Conservation (phyloP, 306 rosid species). For the Comarum palustre region DNA sequence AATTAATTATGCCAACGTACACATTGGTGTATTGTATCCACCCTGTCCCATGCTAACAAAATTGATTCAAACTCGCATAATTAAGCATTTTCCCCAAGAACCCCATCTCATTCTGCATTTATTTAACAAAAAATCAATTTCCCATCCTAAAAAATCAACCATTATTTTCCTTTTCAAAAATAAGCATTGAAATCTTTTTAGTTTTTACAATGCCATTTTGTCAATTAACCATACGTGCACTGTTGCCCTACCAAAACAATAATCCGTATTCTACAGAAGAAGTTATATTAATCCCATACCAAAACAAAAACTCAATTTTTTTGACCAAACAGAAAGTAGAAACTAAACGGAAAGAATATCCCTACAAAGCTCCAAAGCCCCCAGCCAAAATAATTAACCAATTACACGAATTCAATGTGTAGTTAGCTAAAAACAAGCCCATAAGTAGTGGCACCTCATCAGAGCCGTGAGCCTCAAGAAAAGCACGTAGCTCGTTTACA, state of each 20-base stretch:
- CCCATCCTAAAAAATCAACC: background rate
- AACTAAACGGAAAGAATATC: slow-evolving; percentile 3
- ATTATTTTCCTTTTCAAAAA: background rate
- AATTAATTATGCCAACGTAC: background rate
- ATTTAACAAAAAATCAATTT: background rate
- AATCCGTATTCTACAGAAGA: background rate
- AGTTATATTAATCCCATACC: background rate
- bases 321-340: background rate
- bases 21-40: background rate
- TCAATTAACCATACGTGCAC: slow-evolving; percentile 2
- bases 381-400: background rate
- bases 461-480: slow-evolving; percentile 39
- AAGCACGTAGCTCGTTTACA: slow-evolving; percentile 22
- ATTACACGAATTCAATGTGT: slow-evolving; percentile 30
- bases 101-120: background rate
- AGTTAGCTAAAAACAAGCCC: background rate
- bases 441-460: background rate
- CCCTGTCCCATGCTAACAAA: background rate
- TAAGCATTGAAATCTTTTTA: background rate
- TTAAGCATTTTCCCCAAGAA: background rate
- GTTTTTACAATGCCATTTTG: background rate
- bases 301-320: background rate
- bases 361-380: background rate
- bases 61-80: background rate
- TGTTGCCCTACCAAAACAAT: background rate